Conservation (phyloP, 1,139 yeast species). For the Suzukiozyma palmioleophila region DNA sequence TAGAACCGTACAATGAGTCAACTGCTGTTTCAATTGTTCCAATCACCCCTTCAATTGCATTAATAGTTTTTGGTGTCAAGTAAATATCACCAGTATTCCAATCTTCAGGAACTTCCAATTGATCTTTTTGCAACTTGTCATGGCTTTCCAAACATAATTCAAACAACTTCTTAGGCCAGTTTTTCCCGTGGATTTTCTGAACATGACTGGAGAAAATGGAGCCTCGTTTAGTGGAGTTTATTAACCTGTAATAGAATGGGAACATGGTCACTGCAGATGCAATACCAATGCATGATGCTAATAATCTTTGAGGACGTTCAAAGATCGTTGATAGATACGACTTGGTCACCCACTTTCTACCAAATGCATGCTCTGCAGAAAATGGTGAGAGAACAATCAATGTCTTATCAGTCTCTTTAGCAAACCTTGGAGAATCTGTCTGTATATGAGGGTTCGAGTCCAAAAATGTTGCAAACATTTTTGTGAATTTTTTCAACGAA, state of each 20-base stretch:
- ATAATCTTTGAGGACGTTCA: slow-evolving; percentile 77
- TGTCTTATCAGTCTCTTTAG: slow-evolving; percentile 44
- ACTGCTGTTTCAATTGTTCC: slow-evolving; percentile 76
- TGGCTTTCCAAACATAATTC: slow-evolving; percentile 59
- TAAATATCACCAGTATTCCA: slow-evolving; percentile 89
- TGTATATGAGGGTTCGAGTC: slow-evolving; percentile 53
- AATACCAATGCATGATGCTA: slow-evolving; percentile 74
- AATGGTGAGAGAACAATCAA: slow-evolving; percentile 55
- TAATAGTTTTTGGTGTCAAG: slow-evolving; percentile 60
- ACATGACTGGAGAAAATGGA: slow-evolving; percentile 58
- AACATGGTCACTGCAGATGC: slow-evolving; percentile 71
- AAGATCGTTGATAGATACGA: slow-evolving; percentile 66
- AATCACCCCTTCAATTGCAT: slow-evolving; percentile 74
- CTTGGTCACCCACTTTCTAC: slow-evolving; percentile 74
- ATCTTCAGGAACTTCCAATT: slow-evolving; percentile 71
- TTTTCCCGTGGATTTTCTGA: slow-evolving; percentile 64
- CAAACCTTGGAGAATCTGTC: slow-evolving; percentile 45
- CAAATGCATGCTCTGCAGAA: slow-evolving; percentile 65
- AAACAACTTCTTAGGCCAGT: slow-evolving; percentile 64
- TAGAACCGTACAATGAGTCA: slow-evolving; percentile 46
- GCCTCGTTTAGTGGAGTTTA: slow-evolving; percentile 45
- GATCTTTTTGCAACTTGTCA: slow-evolving; percentile 48
- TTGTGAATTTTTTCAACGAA: slow-evolving; percentile 34
- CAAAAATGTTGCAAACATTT: slow-evolving; percentile 45
- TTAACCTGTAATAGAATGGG: slow-evolving; percentile 56